Evolutionary conservation across 2,329 filamentous ascomycete species (phyloP).

Genomic region (Didymella lethalis): DNA sequence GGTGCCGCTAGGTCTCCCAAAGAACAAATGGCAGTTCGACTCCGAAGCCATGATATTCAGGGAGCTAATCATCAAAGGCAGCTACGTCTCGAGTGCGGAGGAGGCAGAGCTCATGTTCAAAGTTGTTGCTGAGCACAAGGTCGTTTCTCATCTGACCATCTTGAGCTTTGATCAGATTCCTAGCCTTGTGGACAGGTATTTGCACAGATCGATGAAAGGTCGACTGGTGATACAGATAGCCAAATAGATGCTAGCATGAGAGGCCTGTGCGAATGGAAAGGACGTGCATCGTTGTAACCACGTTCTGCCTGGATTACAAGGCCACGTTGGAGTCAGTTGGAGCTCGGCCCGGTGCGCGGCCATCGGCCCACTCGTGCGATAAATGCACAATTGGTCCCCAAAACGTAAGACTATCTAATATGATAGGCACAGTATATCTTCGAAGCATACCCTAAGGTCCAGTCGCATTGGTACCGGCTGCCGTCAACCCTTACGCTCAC

Average conservation of each 20-base stretch:
- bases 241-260: conserved; percentile 1
- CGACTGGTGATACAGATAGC: conserved; percentile 33
- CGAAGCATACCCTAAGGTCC: neutral
- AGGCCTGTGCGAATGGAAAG: neutral
- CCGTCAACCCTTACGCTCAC: neutral
- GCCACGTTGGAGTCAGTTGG: conserved; percentile 32
- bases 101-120: conserved; percentile 38
- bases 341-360: conserved; percentile 26
- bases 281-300: neutral
- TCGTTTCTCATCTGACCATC: conserved; percentile 34
- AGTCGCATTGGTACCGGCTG: too few species aligned
- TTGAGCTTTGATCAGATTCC: conserved; percentile 35
- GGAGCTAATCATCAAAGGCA: conserved; percentile 36
- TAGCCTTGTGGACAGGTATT: conserved; percentile 29
- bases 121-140: conserved; percentile 30
- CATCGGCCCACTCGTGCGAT: conserved; percentile 7
- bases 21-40: conserved; percentile 39
- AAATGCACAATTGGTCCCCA: conserved; percentile 17
- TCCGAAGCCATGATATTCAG: conserved; percentile 36
- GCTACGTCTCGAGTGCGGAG: conserved; percentile 36
- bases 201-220: conserved; percentile 35
- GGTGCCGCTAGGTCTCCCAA: conserved; percentile 37
- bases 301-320: neutral
- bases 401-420: conserved; percentile 22
- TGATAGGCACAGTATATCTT: conserved; percentile 9